Evolutionary conservation across 805 yeast species (phyloP).

Genomic region (Saccharomycopsis amapae): DNA sequence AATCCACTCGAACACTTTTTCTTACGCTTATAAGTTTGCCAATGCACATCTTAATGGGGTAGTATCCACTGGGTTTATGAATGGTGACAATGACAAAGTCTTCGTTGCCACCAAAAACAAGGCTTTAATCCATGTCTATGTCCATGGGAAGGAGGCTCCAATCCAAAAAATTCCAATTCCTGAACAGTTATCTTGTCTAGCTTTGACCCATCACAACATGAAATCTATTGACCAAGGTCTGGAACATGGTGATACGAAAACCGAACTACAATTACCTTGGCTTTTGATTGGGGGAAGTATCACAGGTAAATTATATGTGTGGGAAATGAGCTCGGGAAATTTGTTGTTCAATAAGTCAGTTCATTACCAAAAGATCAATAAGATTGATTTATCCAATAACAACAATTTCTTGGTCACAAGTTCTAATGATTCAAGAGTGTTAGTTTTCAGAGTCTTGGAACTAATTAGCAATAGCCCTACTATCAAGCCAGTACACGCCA

Average conservation of each 20-base stretch:
- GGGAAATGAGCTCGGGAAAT: slow-evolving; percentile 80
- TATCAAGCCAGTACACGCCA: slow-evolving; percentile 49
- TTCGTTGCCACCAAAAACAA: slow-evolving; percentile 62
- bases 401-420: slow-evolving; percentile 63
- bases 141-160: slow-evolving; percentile 39
- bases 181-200: slow-evolving; percentile 59
- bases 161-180: slow-evolving; percentile 83
- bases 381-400: slow-evolving; percentile 52
- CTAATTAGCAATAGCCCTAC: slow-evolving; percentile 34
- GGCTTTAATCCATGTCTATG: slow-evolving; percentile 67
- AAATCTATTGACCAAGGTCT: slow-evolving; percentile 26
- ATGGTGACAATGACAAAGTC: slow-evolving; percentile 46
- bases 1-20: slow-evolving; percentile 36
- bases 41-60: slow-evolving; percentile 44
- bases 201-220: slow-evolving; percentile 28
- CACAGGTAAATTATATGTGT: slow-evolving; percentile 71
- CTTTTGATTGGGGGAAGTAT: slow-evolving; percentile 65
- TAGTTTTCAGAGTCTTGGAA: slow-evolving; percentile 66
- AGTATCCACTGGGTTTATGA: slow-evolving; percentile 39
- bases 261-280: slow-evolving; percentile 48
- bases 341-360: slow-evolving; percentile 60
- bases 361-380: slow-evolving; percentile 73
- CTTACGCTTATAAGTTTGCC: slow-evolving; percentile 40
- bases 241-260: not conserved
- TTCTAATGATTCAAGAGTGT: slow-evolving; percentile 75